phyloP scores from a whole-genome alignment of 805 yeast genomes.

The Suhomyces xylopsoci region DNA sequence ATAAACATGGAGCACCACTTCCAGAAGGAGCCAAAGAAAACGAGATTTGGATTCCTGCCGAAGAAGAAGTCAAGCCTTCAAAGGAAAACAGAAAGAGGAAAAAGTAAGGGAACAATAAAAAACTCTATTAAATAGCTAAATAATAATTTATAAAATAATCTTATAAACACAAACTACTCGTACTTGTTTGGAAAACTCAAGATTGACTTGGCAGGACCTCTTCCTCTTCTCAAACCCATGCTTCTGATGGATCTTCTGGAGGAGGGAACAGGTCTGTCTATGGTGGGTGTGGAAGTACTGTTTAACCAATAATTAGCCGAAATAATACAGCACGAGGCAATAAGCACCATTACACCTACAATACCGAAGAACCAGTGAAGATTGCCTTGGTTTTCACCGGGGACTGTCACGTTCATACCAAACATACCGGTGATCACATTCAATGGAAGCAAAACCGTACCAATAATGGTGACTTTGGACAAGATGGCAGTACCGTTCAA shows the following conservation, averaged over 20 bases:
- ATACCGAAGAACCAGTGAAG: slow-evolving; percentile 22
- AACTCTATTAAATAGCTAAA: not conserved
- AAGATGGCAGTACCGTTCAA: slow-evolving; percentile 23
- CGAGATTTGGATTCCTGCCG: slow-evolving; percentile 38
- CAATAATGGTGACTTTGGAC: slow-evolving; percentile 26
- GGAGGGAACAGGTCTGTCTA: slow-evolving; percentile 4
- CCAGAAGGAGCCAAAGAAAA: slow-evolving; percentile 34
- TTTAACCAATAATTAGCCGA: slow-evolving; percentile 20
- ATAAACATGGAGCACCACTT: slow-evolving; percentile 47
- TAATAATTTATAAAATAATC: not conserved
- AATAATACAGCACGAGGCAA: slow-evolving; percentile 24
- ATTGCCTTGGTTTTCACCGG: slow-evolving; percentile 13
- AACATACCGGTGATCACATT: slow-evolving; percentile 26
- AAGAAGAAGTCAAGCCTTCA: slow-evolving; percentile 9
- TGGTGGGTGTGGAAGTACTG: slow-evolving; percentile 8
- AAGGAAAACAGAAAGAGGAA: slow-evolving; percentile 9
- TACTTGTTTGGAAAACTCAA: slow-evolving; percentile 38
- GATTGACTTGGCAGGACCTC: slow-evolving; percentile 37
- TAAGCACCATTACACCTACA: slow-evolving; percentile 19
- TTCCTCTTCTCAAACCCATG: slow-evolving; percentile 23
- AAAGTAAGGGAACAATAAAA: slow-evolving; percentile 4
- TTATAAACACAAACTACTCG: slow-evolving; percentile 15
- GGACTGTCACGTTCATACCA: slow-evolving; percentile 28
- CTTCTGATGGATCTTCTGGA: slow-evolving; percentile 21
- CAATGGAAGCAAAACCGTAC: slow-evolving; percentile 27